Evolutionary conservation across 176 grass and related monocot genomes (phyloP), one percentile per base, ranked within the genome.

Genomic region (Miscanthus lutarioriparius): DNA sequence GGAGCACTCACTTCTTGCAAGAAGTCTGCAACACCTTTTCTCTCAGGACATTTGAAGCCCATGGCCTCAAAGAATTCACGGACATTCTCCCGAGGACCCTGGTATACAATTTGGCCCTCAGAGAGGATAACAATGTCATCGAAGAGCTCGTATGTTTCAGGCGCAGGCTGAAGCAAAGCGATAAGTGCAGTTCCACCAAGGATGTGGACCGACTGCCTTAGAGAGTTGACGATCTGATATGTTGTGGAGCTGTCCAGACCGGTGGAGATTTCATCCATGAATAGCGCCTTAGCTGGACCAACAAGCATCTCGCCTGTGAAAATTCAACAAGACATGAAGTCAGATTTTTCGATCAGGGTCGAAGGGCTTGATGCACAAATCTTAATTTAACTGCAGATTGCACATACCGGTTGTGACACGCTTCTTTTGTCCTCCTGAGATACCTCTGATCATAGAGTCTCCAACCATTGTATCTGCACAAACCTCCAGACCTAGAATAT

Each of bases 391-490:
- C 59, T 70, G 17, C 26, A 79, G 28, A 74, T 81, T 64, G 40
- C 19, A 68, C 70, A 74, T 91, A 97, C 94, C 94, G 22, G 95
- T 94, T 67, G 95, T 97, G 45, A 97, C 92, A 82, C 92, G 95
- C 85, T 97, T 97, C 92, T 94, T 94, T 87, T 97, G 92, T 61
- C 95, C 95, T 61, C 95, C 95, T 41, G 95, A 97, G 62, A 97
- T 97, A 49, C 95, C 95, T 70, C 95, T 90, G 69, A 95, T 93
- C 95, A 98, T 95, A 37, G 84, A 67, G 35, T 98, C 95, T 22
- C 95, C 95, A 70, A 98, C 91, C 95, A 98, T 95, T 23, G 95
- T 98, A 83, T 98, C 95, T 45, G 92, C 95, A 77, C 95, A 98
- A 36, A 95, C 83, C 77, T 98, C 95, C 51, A 98, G 82, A 78